Evolutionary conservation across 2,329 filamentous ascomycete species (phyloP).

Genomic region (Cercospora sojina): DNA sequence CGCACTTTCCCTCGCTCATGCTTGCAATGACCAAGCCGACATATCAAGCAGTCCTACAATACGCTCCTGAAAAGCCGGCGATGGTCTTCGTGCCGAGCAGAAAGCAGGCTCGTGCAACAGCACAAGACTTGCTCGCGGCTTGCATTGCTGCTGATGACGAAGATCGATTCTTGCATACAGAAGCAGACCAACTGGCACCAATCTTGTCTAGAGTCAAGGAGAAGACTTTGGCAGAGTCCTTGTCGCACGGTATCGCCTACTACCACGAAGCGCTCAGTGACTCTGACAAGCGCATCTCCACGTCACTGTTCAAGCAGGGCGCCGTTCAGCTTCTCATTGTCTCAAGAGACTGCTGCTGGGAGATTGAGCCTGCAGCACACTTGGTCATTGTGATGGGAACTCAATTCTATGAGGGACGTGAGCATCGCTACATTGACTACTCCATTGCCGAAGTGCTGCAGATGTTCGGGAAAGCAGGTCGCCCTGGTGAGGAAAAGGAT

Average conservation of each 20-base stretch:
- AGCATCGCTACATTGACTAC: constrained; percentile 97
- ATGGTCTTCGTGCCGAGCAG: constrained; percentile 89
- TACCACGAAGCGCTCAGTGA: constrained; percentile 90
- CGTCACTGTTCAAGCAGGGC: constrained; percentile 84
- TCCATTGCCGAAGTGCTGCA: constrained; percentile 90
- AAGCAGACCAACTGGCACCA: constrained; percentile 76
- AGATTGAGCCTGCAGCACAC: constrained; percentile 82
- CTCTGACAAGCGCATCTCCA: constrained; percentile 90
- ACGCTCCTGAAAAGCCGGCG: constrained; percentile 82
- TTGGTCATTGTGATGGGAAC: constrained; percentile 96
- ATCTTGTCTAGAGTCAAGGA: constrained; percentile 83
- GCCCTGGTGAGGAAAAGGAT: constrained; percentile 73
- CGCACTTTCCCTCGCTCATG: constrained; percentile 97
- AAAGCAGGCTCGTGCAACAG: constrained; percentile 87
- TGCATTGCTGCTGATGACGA: constrained; percentile 88
- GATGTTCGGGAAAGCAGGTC: constrained; percentile 94
- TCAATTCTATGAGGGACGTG: constrained; percentile 92
- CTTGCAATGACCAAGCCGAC: constrained; percentile 96
- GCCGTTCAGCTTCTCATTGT: constrained; percentile 83
- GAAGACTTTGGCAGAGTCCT: constrained; percentile 78
- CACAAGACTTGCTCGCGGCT: constrained; percentile 81
- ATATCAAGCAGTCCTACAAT: constrained; percentile 82
- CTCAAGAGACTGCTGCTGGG: constrained; percentile 92
- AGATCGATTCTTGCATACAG: constrained; percentile 86
- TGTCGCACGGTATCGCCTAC: constrained; percentile 93